Percentiles rank a stretch among this genome's conserved stretches.
Evolutionary conservation across 2,329 filamentous ascomycete species (phyloP).

Genomic region (Penicillium sp.): DNA sequence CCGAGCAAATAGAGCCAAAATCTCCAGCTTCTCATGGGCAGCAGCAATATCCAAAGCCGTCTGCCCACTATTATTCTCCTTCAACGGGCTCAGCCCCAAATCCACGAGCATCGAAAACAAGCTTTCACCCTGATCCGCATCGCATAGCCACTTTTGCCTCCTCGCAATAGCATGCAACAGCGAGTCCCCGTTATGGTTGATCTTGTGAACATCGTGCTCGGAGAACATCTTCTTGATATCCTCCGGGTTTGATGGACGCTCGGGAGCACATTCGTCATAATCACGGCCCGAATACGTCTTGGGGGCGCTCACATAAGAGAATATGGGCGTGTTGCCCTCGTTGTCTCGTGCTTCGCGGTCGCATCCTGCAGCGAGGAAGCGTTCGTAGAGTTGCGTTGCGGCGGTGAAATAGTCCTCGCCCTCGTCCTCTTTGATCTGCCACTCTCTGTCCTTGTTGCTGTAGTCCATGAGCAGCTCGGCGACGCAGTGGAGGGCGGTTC

Average conservation of each 20-base stretch:
- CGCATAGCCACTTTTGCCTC: background rate
- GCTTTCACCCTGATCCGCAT: background rate
- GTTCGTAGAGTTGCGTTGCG: background rate
- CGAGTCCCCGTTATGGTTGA: background rate
- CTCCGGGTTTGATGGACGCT: background rate
- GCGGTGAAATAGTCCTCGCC: background rate
- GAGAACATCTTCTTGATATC: background rate
- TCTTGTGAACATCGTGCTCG: background rate
- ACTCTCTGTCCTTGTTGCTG: background rate
- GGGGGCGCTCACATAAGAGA: background rate
- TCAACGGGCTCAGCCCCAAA: background rate
- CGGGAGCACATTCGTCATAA: background rate
- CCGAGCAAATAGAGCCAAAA: background rate
- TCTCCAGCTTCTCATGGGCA: background rate
- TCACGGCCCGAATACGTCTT: background rate
- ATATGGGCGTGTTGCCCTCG: background rate
- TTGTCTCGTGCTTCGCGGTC: background rate
- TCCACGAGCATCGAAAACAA: background rate
- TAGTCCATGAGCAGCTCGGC: background rate
- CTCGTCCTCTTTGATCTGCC: background rate
- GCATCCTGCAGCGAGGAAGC: background rate
- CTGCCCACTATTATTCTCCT: background rate
- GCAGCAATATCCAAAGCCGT: background rate
- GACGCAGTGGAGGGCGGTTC: background rate
- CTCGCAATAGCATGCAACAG: background rate